Conservation (phyloP, 75 land plant genomes). For the Selaginella tamariscina region DNA sequence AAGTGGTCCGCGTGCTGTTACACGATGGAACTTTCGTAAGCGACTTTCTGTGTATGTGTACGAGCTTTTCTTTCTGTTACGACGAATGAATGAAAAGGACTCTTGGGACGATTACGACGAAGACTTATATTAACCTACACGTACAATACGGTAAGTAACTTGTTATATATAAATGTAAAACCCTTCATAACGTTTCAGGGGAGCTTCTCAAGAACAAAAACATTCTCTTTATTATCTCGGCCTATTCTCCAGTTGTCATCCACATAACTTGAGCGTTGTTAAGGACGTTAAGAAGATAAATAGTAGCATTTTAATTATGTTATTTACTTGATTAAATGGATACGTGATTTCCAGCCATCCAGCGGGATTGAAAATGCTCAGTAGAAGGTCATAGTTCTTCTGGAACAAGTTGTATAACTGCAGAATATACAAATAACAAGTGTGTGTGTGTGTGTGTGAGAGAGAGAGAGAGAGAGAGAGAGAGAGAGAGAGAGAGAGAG, state of each 20-base stretch:
- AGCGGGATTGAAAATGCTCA: constrained; percentile 78
- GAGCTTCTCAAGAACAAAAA: constrained; percentile 48
- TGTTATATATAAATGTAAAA: too few species aligned
- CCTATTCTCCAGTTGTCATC: constrained; percentile 68
- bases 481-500: background rate
- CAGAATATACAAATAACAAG: background rate
- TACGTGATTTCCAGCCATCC: constrained; percentile 97
- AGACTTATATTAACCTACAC: too few species aligned
- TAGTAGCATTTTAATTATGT: background rate
- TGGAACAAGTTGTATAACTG: constrained; percentile 61
- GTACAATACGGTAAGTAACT: too few species aligned
- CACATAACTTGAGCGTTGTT: constrained; percentile 37
- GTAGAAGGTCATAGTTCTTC: constrained; percentile 73
- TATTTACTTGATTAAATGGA: constrained; percentile 26
- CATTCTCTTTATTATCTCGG: constrained; percentile 87
- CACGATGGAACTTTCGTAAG: too few species aligned
- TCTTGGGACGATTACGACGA: too few species aligned
- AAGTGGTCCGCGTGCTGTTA: too few species aligned
- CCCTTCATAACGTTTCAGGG: too few species aligned
- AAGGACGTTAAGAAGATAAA: constrained; percentile 16
- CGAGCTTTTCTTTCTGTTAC: too few species aligned
- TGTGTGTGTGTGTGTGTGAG: background rate
- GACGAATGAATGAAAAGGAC: too few species aligned
- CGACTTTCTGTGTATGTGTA: too few species aligned
- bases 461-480: background rate